Evolutionary conservation across 2,329 filamentous ascomycete species (phyloP), one percentile per base, ranked within the genome.

Genomic region (Trichophyton mentagrophytes): DNA sequence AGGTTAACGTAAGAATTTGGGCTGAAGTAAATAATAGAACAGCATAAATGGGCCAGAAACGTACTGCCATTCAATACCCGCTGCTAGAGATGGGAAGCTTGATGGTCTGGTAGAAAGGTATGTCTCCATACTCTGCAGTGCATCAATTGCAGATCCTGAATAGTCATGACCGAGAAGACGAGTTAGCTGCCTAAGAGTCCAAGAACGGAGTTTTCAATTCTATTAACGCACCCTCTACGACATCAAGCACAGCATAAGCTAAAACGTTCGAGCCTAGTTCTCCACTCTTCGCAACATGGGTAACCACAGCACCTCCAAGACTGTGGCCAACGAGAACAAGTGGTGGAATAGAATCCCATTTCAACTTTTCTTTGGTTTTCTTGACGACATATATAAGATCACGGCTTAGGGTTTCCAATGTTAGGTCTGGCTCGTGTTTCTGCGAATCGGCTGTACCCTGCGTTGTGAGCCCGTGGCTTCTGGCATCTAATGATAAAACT

Each of bases 21-120:
- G 11, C 15, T 30, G 6, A 40, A n/a, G 1, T 44, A 8, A 44
- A 57, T 15, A 36, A 20, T 6, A 9, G 17, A 44, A 17, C 40
- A 17, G 40, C 11, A 6, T 4, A 8, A 44, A 44, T 9, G 47
- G 60, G 49, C 27, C 47, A 46, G 8, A 58, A 55, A 72, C 77
- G 61, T 72, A 79, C 77, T 99, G 93, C 93, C 93, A 99, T 68
- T 95, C 89, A 65, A 99, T 90, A 5, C 87, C 92, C 3, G 87
- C 83, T 64, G 87, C 80, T 17, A 96, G 67, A 11, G 84, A 87
- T n/a, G 84, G 78, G 68, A 99, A 99, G 1, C 85, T 83, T 7
- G 79, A 78, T 0, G 93, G 93, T 22, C 93, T 82, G 3, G 86
- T 90, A 1, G 88, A 85, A 20, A 99, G 81, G 72, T 96, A 96